These are phyloP conservation scores for Stygiomarasmius scandens DNA, from an alignment of 1,284 basidiomycete genomes.

Conservation along the genomic window DNA sequence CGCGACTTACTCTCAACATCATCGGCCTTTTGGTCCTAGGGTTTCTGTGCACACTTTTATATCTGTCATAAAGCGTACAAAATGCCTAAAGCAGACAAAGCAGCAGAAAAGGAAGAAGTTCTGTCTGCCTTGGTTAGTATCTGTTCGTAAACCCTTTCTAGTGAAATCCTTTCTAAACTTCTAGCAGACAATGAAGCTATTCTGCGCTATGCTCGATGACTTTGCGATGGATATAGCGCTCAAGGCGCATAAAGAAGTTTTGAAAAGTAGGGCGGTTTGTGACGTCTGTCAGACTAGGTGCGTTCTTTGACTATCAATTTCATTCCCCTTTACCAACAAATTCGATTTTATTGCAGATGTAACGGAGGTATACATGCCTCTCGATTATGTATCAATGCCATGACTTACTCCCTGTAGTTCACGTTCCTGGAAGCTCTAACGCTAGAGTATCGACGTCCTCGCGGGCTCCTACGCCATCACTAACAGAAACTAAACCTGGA, in stretches of 20 bases:
- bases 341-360: slow-evolving; percentile 26
- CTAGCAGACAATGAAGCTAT: slow-evolving; percentile 61
- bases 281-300: slow-evolving; percentile 70
- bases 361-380: slow-evolving; percentile 9
- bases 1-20: background rate
- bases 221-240: slow-evolving; percentile 74
- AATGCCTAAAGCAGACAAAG: slow-evolving; percentile 61
- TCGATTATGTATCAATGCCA: background rate
- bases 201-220: slow-evolving; percentile 76
- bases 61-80: background rate
- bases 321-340: background rate
- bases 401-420: no score
- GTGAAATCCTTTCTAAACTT: slow-evolving; percentile 11
- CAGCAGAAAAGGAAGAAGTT: slow-evolving; percentile 61
- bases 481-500: slow-evolving; percentile 29
- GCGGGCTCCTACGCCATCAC: slow-evolving; percentile 39
- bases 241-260: slow-evolving; percentile 71
- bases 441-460: slow-evolving; percentile 29
- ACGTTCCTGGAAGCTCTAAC: slow-evolving; percentile 35
- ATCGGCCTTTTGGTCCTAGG: no score
- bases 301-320: slow-evolving; percentile 24
- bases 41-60: slow-evolving; percentile 11
- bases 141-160: background rate
- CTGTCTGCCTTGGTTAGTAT: slow-evolving; percentile 54
- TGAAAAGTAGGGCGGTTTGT: slow-evolving; percentile 60